Evolutionary conservation across 2,329 filamentous ascomycete species (phyloP), one percentile per base, ranked within the genome.

Genomic region (Colletotrichum noveboracense): DNA sequence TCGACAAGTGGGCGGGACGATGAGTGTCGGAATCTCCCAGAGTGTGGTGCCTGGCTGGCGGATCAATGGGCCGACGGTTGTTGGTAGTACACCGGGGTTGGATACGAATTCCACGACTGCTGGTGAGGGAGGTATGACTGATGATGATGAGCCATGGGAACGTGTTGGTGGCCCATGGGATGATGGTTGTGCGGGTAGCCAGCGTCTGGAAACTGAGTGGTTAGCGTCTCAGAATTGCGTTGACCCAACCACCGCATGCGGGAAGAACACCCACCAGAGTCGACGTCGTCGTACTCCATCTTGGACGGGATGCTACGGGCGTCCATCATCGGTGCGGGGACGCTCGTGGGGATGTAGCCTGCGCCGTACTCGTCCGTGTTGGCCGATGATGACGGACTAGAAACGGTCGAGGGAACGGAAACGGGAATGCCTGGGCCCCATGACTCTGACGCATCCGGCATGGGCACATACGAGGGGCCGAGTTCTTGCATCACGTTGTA

Each of bases 311-410:
- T 82, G 78, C 79, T 79, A 77, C 82, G 78, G 58, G 77, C 75
- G 66, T 85, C 84, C 61, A 89, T 81, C 80, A 89, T 86, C 56
- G 84, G 83, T 24, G 86, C 80, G 18, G 88, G 88, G 24, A 88
- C 85, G 77, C 88, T 89, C 28, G 87, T 88, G 10, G 88, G 87
- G 75, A 89, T 88, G 80, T 89, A 90, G 76, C 83, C 82, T 62
- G 75, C 81, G 74, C 82, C 84, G 79, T 88, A 89, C 66, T 90
- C 88, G 66, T 89, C 88, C 65, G 85, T 84, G 67, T 84, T 84
- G 60, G 84, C 85, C 3, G 88, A 89, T 4, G 89, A 90, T 5
- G 87, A 86, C 21, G 89, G 89, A 79, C 88, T 90, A 24, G 89
- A 89, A 13, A 88, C 88, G 66, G 85, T 88, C 65, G 88, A 89